Base-by-base conservation (phyloP, 2,329 filamentous ascomycete species). In the Colletotrichum tofieldiae region DNA sequence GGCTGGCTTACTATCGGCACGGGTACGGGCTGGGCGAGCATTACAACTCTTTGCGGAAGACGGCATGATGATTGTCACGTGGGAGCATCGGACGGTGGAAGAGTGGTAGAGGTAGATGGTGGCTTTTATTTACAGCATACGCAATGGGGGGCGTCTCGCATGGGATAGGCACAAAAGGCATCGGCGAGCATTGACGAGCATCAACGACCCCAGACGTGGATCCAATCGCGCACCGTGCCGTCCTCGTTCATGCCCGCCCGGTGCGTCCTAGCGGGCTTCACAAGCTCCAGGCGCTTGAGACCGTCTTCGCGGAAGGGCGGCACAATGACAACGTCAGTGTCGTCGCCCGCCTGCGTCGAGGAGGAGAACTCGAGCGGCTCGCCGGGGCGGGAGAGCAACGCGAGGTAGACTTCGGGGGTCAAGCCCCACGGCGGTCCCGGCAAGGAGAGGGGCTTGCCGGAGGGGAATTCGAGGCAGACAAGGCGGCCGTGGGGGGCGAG, bases 1-100 rank as follows among this genome's bases (percentile, higher is more conserved):
- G 96, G 96, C 82, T 99, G 82, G 96, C 95, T 45, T 99, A 98
- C 82, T 98, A 98, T 82, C 89, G 93, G 77, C 95, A 98, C 84
- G 94, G 94, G 60, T 98, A 97, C 81, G 96, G 96, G 1, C 85
- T 99, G 61, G 96, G 96, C 16, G 96, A 98, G 85, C 96, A 99
- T 84, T 99, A 99, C 83, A 99, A 99, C 81, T 97, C 95, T 65
- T 83, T 99, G 80, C 82, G 90, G 76, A 89, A 86, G 78, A 78
- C 78, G 75, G 75, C 77, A 12, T 76, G 56, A 68, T 52, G 2
- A 2, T 29, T 7, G 49, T 1, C 9, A 18, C 6, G n/a, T 18
- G 4, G 12, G 16, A 14, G 45, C 39, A 20, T 43, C 23, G 29
- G 8, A 2, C 5, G n/a, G 59, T 35, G 23, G 43, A n/a, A 35